These are phyloP conservation scores for Citrullus amarus DNA, from an alignment of 306 rosid species.

Conservation along the genomic window DNA sequence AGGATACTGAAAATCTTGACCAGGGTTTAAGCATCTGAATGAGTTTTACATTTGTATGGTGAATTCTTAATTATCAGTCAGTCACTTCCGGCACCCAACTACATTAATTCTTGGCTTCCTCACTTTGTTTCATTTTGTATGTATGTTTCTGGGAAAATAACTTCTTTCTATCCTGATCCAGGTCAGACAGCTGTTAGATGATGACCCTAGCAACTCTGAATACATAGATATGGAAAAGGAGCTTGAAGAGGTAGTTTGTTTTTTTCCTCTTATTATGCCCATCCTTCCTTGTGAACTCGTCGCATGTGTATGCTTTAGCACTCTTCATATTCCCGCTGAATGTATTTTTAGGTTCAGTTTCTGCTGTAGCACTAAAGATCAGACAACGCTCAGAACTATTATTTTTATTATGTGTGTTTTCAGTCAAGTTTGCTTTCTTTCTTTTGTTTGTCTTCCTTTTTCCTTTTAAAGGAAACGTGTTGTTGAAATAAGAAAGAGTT, in stretches of 20 bases:
- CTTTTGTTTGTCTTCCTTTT: constrained; percentile 30
- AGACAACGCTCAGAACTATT: not conserved
- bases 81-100: not conserved
- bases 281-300: not conserved
- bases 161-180: constrained; percentile 17
- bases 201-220: constrained; percentile 68
- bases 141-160: not conserved
- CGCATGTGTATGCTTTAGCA: not conserved
- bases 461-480: constrained; percentile 36
- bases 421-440: constrained; percentile 21
- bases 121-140: not conserved
- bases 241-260: constrained; percentile 56
- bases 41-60: not conserved
- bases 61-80: not conserved
- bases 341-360: not conserved
- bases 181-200: constrained; percentile 61
- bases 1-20: not conserved
- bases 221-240: constrained; percentile 93
- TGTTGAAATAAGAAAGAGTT: constrained; percentile 32
- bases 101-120: not conserved
- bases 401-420: constrained; percentile 24
- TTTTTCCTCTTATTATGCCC: not conserved
- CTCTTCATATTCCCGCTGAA: not conserved
- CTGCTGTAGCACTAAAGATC: constrained; percentile 3
- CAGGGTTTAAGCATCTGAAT: not conserved